Evolutionary conservation across 768 basidiomycete species (phyloP).

Genomic region (Tricholoma saponaceum): DNA sequence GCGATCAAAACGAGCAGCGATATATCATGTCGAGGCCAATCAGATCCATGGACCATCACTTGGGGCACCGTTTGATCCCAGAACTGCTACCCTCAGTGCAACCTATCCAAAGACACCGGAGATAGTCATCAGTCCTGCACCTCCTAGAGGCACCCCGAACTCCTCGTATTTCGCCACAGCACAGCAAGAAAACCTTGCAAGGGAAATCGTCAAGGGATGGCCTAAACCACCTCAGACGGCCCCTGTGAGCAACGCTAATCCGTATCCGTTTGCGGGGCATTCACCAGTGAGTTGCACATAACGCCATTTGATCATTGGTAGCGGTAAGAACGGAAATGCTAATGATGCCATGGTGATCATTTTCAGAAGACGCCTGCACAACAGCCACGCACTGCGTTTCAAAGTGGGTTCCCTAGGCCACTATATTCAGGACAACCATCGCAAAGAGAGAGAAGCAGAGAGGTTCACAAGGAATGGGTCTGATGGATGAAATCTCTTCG

Average conservation of each 20-base stretch:
- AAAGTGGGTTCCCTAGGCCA: conserved; percentile 15
- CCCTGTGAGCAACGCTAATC: conserved; percentile 11
- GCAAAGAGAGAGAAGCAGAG: conserved; percentile 11
- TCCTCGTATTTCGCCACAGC: conserved; percentile 8
- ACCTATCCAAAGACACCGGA: neutral
- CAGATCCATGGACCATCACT: conserved; percentile 18
- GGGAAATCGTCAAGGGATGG: neutral
- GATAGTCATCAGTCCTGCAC: conserved; percentile 3
- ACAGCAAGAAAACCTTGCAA: conserved; percentile 10
- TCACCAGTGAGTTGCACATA: conserved; percentile 16
- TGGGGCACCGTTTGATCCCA: conserved; percentile 15
- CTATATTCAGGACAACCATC: conserved; percentile 18
- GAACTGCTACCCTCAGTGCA: neutral
- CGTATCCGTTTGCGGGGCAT: conserved; percentile 17
- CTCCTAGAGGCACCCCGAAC: conserved; percentile 5
- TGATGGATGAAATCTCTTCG: neutral
- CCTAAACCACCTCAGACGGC: conserved; percentile 14
- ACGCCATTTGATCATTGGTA: neutral
- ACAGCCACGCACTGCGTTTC: conserved; percentile 18
- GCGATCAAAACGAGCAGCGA: conserved; percentile 5
- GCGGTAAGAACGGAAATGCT: neutral
- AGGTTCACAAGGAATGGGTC: conserved; percentile 5
- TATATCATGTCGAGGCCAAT: conserved; percentile 18
- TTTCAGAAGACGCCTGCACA: conserved; percentile 9
- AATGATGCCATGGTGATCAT: neutral